phyloP scores from a whole-genome alignment of 2,329 filamentous ascomycete genomes.

The Shiraia bambusicola region DNA sequence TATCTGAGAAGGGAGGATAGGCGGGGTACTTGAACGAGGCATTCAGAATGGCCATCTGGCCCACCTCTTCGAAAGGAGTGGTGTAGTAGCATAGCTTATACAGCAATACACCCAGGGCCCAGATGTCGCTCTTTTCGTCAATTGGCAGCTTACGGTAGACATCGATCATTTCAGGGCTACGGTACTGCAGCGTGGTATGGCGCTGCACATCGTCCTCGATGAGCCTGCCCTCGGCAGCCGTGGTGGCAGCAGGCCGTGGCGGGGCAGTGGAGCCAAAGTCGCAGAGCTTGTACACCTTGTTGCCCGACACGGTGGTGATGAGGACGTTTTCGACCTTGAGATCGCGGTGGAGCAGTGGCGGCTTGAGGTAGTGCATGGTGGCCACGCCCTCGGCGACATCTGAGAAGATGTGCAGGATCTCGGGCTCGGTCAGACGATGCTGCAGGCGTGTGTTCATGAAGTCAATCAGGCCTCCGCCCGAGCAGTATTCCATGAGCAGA shows the following conservation, averaged over 20 bases:
- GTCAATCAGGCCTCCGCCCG: conserved; percentile 92
- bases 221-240: conserved; percentile 81
- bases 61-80: conserved; percentile 96
- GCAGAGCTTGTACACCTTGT: conserved; percentile 87
- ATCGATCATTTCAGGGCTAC: conserved; percentile 98
- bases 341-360: conserved; percentile 87
- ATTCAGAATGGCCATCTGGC: conserved; percentile 95
- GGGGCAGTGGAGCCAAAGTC: conserved; percentile 93
- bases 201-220: conserved; percentile 97
- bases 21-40: conserved; percentile 89
- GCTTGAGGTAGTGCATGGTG: conserved; percentile 98
- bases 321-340: conserved; percentile 98
- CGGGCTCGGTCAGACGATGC: conserved; percentile 93
- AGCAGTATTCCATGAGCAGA: conserved; percentile 95
- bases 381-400: conserved; percentile 96
- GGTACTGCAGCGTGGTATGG: conserved; percentile 95
- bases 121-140: conserved; percentile 98
- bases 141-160: conserved; percentile 96
- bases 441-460: conserved; percentile 99
- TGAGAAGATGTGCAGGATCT: conserved; percentile 95
- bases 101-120: conserved; percentile 89
- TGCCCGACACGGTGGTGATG: conserved; percentile 69
- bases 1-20: conserved; percentile 86
- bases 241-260: conserved; percentile 80
- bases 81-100: conserved; percentile 99